Conservation (phyloP, 139 green algal species). For the Chlorella sp. region DNA sequence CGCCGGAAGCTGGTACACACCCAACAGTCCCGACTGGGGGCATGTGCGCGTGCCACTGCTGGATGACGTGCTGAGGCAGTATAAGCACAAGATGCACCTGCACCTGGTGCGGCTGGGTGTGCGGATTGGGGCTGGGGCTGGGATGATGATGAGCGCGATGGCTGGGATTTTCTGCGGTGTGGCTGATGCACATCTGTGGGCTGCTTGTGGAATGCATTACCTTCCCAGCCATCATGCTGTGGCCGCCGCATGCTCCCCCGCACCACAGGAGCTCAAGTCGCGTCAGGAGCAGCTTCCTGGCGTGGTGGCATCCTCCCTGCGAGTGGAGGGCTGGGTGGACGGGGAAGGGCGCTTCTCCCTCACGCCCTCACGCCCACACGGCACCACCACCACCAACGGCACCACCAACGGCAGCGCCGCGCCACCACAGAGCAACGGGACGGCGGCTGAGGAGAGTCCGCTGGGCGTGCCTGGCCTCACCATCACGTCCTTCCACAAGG, state of each 20-base stretch:
- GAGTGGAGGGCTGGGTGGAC: neutral
- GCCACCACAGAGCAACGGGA: neutral
- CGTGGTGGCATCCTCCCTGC: neutral
- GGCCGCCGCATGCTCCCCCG: neutral
- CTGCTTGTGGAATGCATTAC: too few species aligned
- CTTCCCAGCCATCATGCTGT: too few species aligned
- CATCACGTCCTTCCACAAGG: slow-evolving; percentile 43
- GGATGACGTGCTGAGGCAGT: neutral
- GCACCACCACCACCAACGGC: neutral
- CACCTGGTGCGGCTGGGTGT: neutral
- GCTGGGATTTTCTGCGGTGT: too few species aligned
- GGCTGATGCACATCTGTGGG: too few species aligned
- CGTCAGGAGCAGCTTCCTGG: neutral
- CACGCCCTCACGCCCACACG: neutral
- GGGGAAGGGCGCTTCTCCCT: neutral
- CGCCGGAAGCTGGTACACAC: neutral
- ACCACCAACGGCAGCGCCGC: neutral
- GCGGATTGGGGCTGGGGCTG: too few species aligned
- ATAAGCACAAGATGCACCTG: neutral
- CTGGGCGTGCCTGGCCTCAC: slow-evolving; percentile 30
- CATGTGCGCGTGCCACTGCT: neutral
- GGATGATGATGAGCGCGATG: too few species aligned
- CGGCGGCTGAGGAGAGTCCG: neutral
- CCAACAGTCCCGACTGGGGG: neutral
- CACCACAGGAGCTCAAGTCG: slow-evolving; percentile 1